Evolutionary conservation across 495 filamentous ascomycete species (phyloP).

Genomic region (Cetradonia linearis): DNA sequence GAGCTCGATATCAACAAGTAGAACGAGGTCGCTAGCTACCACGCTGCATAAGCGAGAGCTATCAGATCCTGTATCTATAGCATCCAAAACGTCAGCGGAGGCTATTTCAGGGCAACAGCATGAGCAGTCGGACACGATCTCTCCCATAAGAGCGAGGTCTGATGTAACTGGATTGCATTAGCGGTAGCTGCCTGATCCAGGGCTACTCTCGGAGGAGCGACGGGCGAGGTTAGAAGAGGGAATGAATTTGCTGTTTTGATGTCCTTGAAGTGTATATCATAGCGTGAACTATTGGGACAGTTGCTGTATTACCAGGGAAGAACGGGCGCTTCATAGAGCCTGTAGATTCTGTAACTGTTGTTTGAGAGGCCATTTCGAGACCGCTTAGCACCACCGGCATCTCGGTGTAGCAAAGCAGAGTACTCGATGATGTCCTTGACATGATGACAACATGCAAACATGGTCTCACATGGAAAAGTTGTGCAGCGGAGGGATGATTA

Average conservation of each 20-base stretch:
- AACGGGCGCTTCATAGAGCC: no score
- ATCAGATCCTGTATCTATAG: conserved; percentile 6
- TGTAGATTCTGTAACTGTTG: no score
- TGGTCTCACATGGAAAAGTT: no score
- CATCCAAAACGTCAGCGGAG: background rate
- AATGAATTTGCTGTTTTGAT: background rate
- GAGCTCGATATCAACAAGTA: background rate
- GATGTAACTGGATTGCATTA: background rate
- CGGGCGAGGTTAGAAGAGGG: background rate
- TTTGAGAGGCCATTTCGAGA: no score
- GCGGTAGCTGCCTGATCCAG: conserved; percentile 4
- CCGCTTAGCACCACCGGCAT: no score
- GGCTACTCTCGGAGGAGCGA: background rate
- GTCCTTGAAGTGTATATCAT: background rate
- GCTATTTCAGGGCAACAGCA: background rate
- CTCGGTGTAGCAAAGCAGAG: no score
- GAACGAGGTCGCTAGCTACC: background rate
- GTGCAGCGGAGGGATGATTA: no score
- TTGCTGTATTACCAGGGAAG: background rate
- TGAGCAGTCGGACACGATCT: background rate
- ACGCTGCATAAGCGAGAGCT: background rate
- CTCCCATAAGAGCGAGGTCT: background rate
- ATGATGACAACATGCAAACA: no score
- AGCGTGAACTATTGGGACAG: background rate
- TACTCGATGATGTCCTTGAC: no score